phyloP scores from a whole-genome alignment of 2,329 filamentous ascomycete genomes.

The Diaporthe capsici region DNA sequence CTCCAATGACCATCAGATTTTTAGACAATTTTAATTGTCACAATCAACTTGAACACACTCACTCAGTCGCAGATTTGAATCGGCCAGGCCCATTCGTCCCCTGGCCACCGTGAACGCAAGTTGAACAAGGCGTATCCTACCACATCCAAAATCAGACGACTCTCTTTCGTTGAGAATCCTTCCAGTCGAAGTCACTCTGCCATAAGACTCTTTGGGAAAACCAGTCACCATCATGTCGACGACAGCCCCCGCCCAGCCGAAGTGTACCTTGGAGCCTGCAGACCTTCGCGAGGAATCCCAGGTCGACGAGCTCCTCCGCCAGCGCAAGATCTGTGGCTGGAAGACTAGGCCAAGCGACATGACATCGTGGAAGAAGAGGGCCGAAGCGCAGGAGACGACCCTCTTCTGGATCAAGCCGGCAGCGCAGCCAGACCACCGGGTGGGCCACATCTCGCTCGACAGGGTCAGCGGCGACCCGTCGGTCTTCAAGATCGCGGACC shows the following conservation, averaged over 20 bases:
- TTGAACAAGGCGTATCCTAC: not conserved
- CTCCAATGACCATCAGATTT: not conserved
- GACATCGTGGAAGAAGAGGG: constrained; percentile 24
- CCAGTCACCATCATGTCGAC: not conserved
- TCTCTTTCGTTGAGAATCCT: not conserved
- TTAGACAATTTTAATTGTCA: not conserved
- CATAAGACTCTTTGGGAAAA: not conserved
- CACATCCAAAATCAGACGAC: not conserved
- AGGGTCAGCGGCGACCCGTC: constrained; percentile 34
- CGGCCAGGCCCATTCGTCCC: not conserved
- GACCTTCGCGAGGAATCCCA: constrained; percentile 39
- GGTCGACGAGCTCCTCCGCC: constrained; percentile 41
- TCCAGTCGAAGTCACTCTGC: not conserved
- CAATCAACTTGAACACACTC: no score
- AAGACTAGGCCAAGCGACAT: constrained; percentile 17
- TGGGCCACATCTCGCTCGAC: constrained; percentile 40
- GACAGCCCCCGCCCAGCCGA: not conserved
- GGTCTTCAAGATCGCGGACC: constrained; percentile 30
- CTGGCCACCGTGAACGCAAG: not conserved
- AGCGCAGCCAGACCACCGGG: constrained; percentile 27
- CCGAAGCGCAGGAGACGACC: constrained; percentile 15
- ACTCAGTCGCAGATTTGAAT: not conserved
- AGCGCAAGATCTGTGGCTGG: constrained; percentile 42
- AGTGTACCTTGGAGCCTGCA: constrained; percentile 38
- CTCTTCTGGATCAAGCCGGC: constrained; percentile 40